Evolutionary conservation across 768 basidiomycete genomes (phyloP), one percentile per base, ranked within the genome.

Genomic region (Naganishia vaughanmartiniae): DNA sequence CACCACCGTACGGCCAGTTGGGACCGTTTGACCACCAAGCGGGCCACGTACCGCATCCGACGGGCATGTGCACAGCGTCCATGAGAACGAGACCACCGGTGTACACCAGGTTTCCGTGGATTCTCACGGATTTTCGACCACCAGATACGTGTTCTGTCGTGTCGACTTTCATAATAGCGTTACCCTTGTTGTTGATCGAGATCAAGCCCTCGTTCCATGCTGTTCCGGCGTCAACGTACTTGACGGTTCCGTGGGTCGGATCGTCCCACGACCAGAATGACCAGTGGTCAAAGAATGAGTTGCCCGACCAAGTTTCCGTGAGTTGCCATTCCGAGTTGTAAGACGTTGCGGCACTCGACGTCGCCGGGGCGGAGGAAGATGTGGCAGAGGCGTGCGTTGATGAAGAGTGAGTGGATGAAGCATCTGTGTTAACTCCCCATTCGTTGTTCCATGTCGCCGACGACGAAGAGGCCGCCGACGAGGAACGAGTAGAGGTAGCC

Each of bases 31-130:
- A 81, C 85, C 85, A 85, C 79, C 84, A 86, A 4, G 85, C 85
- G 53, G 90, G 91, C 92, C 91, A 93, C 30, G 88, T 88, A 45
- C 88, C 92, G 80, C 92, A 94, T 17, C 92, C 93, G 0, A 88
- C 88, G 10, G 92, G 92, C 89, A 93, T 92, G 79, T 95, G 92
- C 30, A 87, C 84, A 30, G 91, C 86, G 81, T 94, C 92, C 84
- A 93, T 85, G 55, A 93, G 84, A 72, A 93, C 84, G 42, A 96
- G 83, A 34, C 92, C 92, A 12, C 88, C 82, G 57, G 78, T 80
- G 74, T 74, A 81, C 14, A 72, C 78, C 31, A 73, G 51, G 87
- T 87, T 74, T 15, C 77, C 78, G 76, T 81, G 79, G 24, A 97
- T 89, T 73, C 93, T 88, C 46, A 95, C 85, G 73, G 89, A 89